phyloP scores from a whole-genome alignment of 2,329 filamentous ascomycete genomes.

The Pseudocercospora cruenta region DNA sequence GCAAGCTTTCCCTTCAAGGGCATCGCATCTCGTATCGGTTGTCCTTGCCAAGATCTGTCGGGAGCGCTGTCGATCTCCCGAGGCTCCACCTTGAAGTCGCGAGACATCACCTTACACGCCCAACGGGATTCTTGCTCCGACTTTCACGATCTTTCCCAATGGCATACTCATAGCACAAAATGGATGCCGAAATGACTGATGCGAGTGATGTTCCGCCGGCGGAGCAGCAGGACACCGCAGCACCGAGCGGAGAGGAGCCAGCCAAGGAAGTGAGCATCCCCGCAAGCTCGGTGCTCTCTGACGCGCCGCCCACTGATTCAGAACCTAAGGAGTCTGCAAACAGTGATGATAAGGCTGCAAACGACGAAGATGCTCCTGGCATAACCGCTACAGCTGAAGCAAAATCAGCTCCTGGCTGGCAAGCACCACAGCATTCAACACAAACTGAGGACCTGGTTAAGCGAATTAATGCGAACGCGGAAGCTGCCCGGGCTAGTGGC shows the following conservation, averaged over 20 bases:
- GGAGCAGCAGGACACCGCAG: neutral
- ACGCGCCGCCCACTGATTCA: conserved; percentile 21
- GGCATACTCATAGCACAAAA: neutral
- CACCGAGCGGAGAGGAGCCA: neutral
- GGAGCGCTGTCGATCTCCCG: neutral
- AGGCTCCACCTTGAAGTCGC: neutral
- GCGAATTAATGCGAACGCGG: conserved; percentile 41
- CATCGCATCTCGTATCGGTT: neutral
- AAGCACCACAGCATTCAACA: conserved; percentile 24
- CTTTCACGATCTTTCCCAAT: conserved; percentile 1
- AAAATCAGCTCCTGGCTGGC: neutral
- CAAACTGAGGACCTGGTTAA: conserved; percentile 49
- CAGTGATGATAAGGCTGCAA: neutral
- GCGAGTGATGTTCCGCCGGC: neutral
- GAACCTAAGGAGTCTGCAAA: conserved; percentile 19
- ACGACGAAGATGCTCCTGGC: neutral
- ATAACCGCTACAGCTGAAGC: neutral
- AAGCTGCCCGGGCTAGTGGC: conserved; percentile 35
- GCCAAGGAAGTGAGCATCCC: conserved; percentile 4
- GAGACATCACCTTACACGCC: conserved; percentile 1
- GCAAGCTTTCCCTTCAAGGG: neutral
- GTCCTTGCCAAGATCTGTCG: neutral
- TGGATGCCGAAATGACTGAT: conserved; percentile 4
- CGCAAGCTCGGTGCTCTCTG: conserved; percentile 21
- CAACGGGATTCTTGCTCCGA: neutral